These are phyloP conservation scores for Tagetes erecta DNA, from an alignment of 129 eudicot species.

Conservation along the genomic window DNA sequence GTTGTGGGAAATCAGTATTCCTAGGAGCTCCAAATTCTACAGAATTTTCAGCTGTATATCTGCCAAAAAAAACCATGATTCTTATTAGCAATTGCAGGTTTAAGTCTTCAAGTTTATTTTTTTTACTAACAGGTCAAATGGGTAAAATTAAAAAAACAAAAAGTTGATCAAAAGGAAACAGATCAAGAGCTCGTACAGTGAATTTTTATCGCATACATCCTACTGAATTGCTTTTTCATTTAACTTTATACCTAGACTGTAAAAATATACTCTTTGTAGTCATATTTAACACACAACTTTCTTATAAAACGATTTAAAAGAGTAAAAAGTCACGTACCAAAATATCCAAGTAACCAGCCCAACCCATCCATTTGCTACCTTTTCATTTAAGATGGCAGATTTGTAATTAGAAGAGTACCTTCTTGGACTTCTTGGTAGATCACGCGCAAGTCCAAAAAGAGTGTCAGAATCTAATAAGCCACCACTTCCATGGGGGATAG, in stretches of 20 bases:
- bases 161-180: background rate
- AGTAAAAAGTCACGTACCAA: background rate
- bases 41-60: slow-evolving; percentile 78
- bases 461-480: slow-evolving; percentile 88
- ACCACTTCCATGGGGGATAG: slow-evolving; percentile 90
- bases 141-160: background rate
- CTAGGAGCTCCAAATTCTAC: slow-evolving; percentile 73
- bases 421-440: slow-evolving; percentile 78
- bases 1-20: slow-evolving; percentile 68
- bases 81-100: background rate
- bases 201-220: background rate
- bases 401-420: slow-evolving; percentile 39
- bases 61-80: slow-evolving; percentile 21
- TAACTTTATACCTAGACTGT: background rate
- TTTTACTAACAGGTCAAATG: background rate
- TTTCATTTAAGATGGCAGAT: background rate
- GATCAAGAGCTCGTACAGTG: background rate
- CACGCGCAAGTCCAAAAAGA: slow-evolving; percentile 77
- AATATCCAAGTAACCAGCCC: background rate
- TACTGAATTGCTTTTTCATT: background rate
- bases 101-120: background rate
- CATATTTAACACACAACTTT: slow-evolving; percentile 2
- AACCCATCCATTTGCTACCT: background rate
- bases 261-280: background rate
- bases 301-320: background rate